Conservation (phyloP, 805 yeast species). For the Zygotorulaspora chibaensis region DNA sequence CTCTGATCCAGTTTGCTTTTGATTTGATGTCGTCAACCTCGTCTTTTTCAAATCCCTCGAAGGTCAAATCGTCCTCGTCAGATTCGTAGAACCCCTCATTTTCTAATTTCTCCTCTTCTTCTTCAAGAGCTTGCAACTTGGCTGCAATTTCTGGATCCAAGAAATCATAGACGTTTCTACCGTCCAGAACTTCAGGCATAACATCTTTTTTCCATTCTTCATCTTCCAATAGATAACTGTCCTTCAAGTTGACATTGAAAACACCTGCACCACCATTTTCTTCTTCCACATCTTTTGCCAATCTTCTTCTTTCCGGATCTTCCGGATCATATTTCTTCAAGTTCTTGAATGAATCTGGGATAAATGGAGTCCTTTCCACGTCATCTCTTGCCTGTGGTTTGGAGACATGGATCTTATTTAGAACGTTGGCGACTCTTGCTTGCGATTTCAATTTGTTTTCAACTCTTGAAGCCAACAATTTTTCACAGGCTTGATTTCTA, state of each 20-base stretch:
- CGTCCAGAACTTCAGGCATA: constrained; percentile 95
- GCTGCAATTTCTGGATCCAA: constrained; percentile 93
- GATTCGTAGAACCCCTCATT: constrained; percentile 93
- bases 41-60: constrained; percentile 65
- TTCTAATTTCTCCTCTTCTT: constrained; percentile 92
- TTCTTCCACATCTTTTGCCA: constrained; percentile 85
- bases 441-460: constrained; percentile 95
- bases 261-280: constrained; percentile 99
- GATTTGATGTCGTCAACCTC: constrained; percentile 66
- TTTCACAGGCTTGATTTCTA: constrained; percentile 96
- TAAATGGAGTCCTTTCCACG: constrained; percentile 66
- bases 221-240: constrained; percentile 85
- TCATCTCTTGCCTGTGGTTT: constrained; percentile 88
- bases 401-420: constrained; percentile 95
- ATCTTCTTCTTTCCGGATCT: constrained; percentile 76
- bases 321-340: constrained; percentile 65
- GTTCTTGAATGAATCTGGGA: constrained; percentile 69
- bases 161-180: constrained; percentile 95
- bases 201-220: constrained; percentile 97
- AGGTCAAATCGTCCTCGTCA: constrained; percentile 67
- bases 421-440: constrained; percentile 79
- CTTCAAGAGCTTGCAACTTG: constrained; percentile 91
- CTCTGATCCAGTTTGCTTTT: constrained; percentile 93
- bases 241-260: constrained; percentile 87
- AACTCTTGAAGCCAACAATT: constrained; percentile 88